A percentile compares a stretch with the other conserved stretches of the same genome.
Evolutionary conservation across 345 rosid genomes (phyloP).

Genomic region (Eutrema japonicum): DNA sequence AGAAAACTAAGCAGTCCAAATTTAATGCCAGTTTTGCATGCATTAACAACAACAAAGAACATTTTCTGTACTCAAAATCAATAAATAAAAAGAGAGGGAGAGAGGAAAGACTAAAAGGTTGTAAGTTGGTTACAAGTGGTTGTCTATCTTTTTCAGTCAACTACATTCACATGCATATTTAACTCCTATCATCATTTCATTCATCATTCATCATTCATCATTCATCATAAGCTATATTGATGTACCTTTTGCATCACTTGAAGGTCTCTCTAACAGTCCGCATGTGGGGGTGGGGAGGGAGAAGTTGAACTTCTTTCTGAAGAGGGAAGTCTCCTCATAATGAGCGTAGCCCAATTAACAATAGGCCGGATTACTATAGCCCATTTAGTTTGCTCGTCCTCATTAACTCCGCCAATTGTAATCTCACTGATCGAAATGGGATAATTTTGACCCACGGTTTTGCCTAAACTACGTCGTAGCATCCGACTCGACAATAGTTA

Average conservation of each 20-base stretch:
- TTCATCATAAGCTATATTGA: neutral
- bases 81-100: slow-evolving; percentile 4
- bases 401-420: neutral
- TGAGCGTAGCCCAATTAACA: neutral
- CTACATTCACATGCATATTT: slow-evolving; percentile 38
- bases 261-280: neutral
- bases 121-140: slow-evolving; percentile 21
- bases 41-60: neutral
- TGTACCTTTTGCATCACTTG: slow-evolving; percentile 18
- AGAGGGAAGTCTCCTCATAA: slow-evolving; percentile 8
- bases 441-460: no score
- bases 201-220: neutral
- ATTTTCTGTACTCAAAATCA: slow-evolving; percentile 10
- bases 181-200: neutral
- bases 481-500: no score
- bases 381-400: slow-evolving; percentile 13
- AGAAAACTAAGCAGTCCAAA: neutral
- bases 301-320: neutral
- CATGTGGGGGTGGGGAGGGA: neutral
- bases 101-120: slow-evolving; percentile 8
- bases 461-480: no score
- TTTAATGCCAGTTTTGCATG: slow-evolving; percentile 12
- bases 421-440: no score
- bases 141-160: slow-evolving; percentile 29
- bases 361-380: neutral